These are phyloP conservation scores for Vigna angularis DNA, from an alignment of 306 rosid species.

Conservation along the genomic window DNA sequence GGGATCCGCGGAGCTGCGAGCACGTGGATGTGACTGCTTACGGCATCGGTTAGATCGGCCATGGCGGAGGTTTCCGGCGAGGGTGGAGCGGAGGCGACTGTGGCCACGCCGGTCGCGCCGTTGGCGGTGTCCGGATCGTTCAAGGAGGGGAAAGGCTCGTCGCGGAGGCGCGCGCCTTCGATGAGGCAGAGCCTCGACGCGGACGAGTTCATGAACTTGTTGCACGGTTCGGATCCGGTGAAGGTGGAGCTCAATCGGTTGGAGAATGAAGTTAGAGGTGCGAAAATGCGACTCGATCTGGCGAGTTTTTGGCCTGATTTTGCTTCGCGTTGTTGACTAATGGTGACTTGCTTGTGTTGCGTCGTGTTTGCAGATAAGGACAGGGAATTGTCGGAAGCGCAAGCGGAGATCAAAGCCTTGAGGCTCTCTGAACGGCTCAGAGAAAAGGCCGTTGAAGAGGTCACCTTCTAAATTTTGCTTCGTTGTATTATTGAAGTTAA, in stretches of 20 bases:
- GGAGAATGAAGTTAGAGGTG: slow-evolving; percentile 99
- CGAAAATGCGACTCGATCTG: slow-evolving; percentile 85
- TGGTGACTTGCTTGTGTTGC: slow-evolving; percentile 5
- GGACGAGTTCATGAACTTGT: slow-evolving; percentile 86
- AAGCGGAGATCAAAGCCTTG: slow-evolving; percentile 97
- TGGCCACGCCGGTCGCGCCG: slow-evolving; percentile 54
- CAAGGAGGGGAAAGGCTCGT: slow-evolving; percentile 88
- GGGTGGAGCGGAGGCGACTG: slow-evolving; percentile 47
- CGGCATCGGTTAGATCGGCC: slow-evolving; percentile 68
- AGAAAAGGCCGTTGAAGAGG: slow-evolving; percentile 99
- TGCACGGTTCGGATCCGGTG: slow-evolving; percentile 99
- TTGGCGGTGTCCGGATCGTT: slow-evolving; percentile 84
- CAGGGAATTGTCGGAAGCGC: slow-evolving; percentile 90
- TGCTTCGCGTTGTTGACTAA: slow-evolving; percentile 34
- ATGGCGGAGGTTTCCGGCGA: slow-evolving; percentile 90
- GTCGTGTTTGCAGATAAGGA: slow-evolving; percentile 83
- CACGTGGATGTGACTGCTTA: slow-evolving; percentile 66
- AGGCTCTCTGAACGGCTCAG: slow-evolving; percentile 85
- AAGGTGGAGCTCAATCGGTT: slow-evolving; percentile 98
- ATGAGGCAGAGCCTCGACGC: slow-evolving; percentile 91
- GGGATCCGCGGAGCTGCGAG: slow-evolving; percentile 56
- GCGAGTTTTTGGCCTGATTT: slow-evolving; percentile 51
- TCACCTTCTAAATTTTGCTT: slow-evolving; percentile 36
- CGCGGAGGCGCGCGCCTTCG: slow-evolving; percentile 71
- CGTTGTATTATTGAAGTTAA: neutral